Conservation (phyloP, 768 basidiomycete genomes). For the Symmetrospora coprosmae region DNA sequence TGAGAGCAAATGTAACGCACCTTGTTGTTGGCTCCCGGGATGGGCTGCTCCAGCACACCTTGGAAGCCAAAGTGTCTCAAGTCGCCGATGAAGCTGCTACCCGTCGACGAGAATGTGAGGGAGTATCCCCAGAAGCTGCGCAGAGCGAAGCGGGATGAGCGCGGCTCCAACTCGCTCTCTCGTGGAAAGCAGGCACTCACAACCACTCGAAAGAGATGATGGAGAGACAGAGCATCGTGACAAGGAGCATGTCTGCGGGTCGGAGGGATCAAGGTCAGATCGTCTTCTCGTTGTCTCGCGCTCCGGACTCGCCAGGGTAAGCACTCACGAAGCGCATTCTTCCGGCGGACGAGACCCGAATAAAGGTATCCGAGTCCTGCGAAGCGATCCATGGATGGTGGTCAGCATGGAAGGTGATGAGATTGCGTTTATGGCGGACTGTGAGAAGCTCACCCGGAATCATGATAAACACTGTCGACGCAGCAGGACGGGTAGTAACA, state of each 20-base stretch:
- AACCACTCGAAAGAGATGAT: slow-evolving; percentile 49
- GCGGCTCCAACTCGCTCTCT: neutral
- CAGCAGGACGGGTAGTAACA: neutral
- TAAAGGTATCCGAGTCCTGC: slow-evolving; percentile 40
- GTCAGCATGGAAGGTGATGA: neutral
- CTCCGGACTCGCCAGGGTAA: too few relatives aligned
- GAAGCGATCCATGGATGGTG: too few relatives aligned
- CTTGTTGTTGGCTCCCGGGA: slow-evolving; percentile 33
- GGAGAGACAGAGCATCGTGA: slow-evolving; percentile 41
- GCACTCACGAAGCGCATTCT: slow-evolving; percentile 64
- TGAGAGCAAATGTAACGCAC: slow-evolving; percentile 43
- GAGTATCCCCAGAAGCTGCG: slow-evolving; percentile 52
- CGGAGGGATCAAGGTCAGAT: slow-evolving; percentile 68
- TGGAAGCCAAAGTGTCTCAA: slow-evolving; percentile 62
- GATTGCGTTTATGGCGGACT: too few relatives aligned
- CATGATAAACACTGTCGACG: slow-evolving; percentile 13
- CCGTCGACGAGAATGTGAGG: slow-evolving; percentile 66
- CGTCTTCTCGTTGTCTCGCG: neutral
- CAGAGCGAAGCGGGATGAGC: neutral
- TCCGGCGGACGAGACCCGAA: slow-evolving; percentile 74
- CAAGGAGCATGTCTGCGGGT: slow-evolving; percentile 38
- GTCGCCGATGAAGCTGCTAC: slow-evolving; percentile 70
- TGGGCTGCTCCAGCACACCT: slow-evolving; percentile 42
- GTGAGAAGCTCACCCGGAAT: slow-evolving; percentile 19
- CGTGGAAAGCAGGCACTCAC: slow-evolving; percentile 40